Percentiles rank a stretch among this genome's conserved stretches.
phyloP scores from a whole-genome alignment of 306 rosid genomes.

The Fragaria vesca region DNA sequence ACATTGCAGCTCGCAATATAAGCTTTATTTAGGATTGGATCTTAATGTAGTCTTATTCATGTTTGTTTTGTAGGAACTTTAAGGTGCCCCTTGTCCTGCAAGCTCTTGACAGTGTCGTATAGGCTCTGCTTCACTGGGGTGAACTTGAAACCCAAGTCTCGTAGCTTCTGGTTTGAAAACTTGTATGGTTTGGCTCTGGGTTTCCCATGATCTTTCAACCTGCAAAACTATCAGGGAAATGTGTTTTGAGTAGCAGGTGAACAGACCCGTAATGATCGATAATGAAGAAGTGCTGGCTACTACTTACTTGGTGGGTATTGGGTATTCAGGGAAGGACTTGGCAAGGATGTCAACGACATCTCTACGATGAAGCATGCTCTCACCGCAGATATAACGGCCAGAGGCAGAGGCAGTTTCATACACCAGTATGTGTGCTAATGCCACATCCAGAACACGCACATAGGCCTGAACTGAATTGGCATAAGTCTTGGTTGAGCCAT shows the following conservation, averaged over 20 bases:
- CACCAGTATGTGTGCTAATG: slow-evolving; percentile 69
- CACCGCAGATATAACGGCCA: slow-evolving; percentile 72
- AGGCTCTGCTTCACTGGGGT: slow-evolving; percentile 5
- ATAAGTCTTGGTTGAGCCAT: slow-evolving; percentile 74
- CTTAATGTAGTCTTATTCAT: no score
- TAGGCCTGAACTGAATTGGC: slow-evolving; percentile 73
- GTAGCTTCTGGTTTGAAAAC: slow-evolving; percentile 65
- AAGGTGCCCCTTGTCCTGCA: slow-evolving; percentile 86
- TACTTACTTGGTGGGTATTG: slow-evolving; percentile 73
- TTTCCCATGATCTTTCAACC: slow-evolving; percentile 74
- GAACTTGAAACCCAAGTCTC: slow-evolving; percentile 21
- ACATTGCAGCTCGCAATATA: no score
- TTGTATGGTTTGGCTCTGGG: slow-evolving; percentile 68
- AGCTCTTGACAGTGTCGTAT: slow-evolving; percentile 78
- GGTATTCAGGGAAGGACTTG: slow-evolving; percentile 70
- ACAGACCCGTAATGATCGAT: no score
- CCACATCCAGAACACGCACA: slow-evolving; percentile 72
- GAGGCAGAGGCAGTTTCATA: slow-evolving; percentile 65
- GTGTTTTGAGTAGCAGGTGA: no score
- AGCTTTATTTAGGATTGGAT: no score
- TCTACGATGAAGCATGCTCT: slow-evolving; percentile 72
- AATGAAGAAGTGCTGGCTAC: no score
- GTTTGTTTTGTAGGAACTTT: slow-evolving; percentile 24
- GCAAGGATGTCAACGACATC: slow-evolving; percentile 70
- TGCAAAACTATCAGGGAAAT: slow-evolving; percentile 9